phyloP scores from a whole-genome alignment of 371 early-diverging fungal species.

The Rhizopus delemar region DNA sequence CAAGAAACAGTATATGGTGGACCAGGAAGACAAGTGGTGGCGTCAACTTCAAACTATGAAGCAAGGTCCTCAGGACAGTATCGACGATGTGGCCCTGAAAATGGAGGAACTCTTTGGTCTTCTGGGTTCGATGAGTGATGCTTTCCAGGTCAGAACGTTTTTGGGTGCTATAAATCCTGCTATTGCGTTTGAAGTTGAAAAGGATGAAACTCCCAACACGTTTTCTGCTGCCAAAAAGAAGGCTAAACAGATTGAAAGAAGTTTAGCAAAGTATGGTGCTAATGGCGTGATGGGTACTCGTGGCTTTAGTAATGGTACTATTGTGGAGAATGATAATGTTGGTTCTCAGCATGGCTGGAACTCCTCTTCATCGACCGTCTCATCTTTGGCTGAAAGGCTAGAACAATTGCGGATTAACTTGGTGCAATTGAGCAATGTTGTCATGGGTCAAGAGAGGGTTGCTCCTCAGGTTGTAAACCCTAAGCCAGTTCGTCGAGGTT shows the following conservation, averaged over 20 bases:
- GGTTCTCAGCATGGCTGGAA: not conserved
- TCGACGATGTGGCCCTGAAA: conserved; percentile 9
- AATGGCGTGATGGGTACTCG: not conserved
- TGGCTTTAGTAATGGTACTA: not conserved
- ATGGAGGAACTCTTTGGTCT: conserved; percentile 15
- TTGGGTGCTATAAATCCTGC: conserved; percentile 6
- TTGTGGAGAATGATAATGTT: not conserved
- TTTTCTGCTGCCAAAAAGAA: conserved; percentile 2
- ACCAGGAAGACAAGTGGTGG: too few species aligned
- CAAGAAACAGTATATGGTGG: too few species aligned
- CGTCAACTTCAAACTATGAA: too few species aligned
- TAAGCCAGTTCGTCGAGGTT: not conserved
- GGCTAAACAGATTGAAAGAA: conserved; percentile 7
- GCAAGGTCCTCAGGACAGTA: not conserved
- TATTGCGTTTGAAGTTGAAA: conserved; percentile 18
- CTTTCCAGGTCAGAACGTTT: conserved; percentile 16
- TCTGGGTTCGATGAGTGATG: not conserved
- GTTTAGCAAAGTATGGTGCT: conserved; percentile 2
- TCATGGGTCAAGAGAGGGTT: not conserved
- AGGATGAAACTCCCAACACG: not conserved
- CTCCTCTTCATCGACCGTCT: conserved; percentile 1
- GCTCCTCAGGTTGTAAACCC: too few species aligned
- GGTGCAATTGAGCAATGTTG: not conserved
- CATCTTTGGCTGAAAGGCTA: conserved; percentile 3
- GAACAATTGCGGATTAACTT: conserved; percentile 16